A percentile compares a stretch with the other conserved stretches of the same genome.
Evolutionary conservation across 805 yeast genomes (phyloP).

Genomic region (Saccharomycopsis selenospora): DNA sequence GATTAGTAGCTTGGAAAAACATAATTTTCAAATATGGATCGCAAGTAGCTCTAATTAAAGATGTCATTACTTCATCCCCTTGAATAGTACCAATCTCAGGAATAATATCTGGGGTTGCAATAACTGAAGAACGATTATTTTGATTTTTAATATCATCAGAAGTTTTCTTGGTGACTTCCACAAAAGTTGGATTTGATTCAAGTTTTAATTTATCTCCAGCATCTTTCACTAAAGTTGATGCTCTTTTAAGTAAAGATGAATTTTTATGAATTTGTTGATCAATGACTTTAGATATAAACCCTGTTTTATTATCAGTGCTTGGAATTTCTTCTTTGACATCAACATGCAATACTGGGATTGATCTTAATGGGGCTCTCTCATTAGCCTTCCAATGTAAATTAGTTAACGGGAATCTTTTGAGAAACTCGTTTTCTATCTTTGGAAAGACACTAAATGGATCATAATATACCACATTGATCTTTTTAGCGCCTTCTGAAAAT

Average conservation of each 20-base stretch:
- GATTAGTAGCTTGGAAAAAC: constrained; percentile 55
- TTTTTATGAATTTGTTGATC: constrained; percentile 17
- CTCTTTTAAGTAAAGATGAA: constrained; percentile 6
- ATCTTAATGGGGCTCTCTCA: constrained; percentile 46
- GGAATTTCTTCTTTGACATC: constrained; percentile 54
- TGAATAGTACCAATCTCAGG: not conserved
- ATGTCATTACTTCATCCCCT: constrained; percentile 8
- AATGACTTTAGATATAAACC: constrained; percentile 13
- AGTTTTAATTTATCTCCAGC: not conserved
- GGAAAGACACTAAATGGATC: constrained; percentile 65
- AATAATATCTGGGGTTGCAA: not conserved
- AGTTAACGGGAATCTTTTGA: constrained; percentile 45
- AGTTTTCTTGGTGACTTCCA: not conserved
- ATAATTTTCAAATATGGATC: constrained; percentile 59
- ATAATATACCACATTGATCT: constrained; percentile 36
- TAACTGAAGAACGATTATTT: constrained; percentile 12
- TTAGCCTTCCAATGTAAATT: constrained; percentile 64
- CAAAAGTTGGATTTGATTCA: not conserved
- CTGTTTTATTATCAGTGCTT: constrained; percentile 22
- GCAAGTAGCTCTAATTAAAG: constrained; percentile 29
- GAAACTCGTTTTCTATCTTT: constrained; percentile 37
- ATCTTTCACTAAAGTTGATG: constrained; percentile 7
- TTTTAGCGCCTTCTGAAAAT: constrained; percentile 5
- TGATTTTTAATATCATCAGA: not conserved
- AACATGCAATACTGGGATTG: constrained; percentile 54